Conservation (phyloP, 2,329 filamentous ascomycete genomes). For the Pseudogymnoascus sp. region DNA sequence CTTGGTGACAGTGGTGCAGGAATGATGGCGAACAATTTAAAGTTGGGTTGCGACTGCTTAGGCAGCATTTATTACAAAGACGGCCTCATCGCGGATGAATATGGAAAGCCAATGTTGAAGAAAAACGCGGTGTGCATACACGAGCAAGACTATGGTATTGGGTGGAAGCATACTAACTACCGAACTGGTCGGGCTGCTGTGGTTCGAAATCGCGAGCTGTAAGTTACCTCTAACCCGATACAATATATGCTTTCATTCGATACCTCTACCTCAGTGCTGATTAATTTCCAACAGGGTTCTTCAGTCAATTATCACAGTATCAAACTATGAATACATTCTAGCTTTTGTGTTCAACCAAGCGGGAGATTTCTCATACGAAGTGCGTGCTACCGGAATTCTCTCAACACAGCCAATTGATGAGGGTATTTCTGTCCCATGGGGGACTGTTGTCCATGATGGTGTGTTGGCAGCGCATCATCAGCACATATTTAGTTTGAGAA, state of each 20-base stretch:
- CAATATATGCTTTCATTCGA: too few relatives aligned
- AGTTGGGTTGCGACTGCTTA: slow-evolving; percentile 60
- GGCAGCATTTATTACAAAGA: slow-evolving; percentile 59
- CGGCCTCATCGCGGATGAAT: slow-evolving; percentile 47
- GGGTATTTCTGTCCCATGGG: slow-evolving; percentile 56
- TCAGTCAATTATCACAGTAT: slow-evolving; percentile 63
- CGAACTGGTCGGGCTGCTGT: slow-evolving; percentile 57
- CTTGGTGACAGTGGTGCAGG: slow-evolving; percentile 58
- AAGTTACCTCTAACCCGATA: too few relatives aligned
- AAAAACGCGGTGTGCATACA: slow-evolving; percentile 65
- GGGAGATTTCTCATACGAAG: slow-evolving; percentile 59
- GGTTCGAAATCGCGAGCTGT: slow-evolving; percentile 53
- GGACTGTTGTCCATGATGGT: slow-evolving; percentile 61
- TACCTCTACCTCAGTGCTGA: too few relatives aligned
- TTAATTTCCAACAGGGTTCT: slow-evolving; percentile 36
- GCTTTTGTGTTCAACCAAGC: slow-evolving; percentile 67
- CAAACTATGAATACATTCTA: slow-evolving; percentile 68
- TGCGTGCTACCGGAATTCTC: slow-evolving; percentile 63
- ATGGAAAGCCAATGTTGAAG: slow-evolving; percentile 50
- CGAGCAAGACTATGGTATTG: slow-evolving; percentile 60
- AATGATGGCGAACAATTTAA: slow-evolving; percentile 56
- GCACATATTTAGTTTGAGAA: slow-evolving; percentile 64
- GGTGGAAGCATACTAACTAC: slow-evolving; percentile 66
- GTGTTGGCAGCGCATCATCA: slow-evolving; percentile 66
- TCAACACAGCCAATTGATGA: slow-evolving; percentile 62